A percentile compares a stretch with the other conserved stretches of the same genome.
phyloP scores from a whole-genome alignment of 805 yeast genomes.

The Ogataea allantospora region DNA sequence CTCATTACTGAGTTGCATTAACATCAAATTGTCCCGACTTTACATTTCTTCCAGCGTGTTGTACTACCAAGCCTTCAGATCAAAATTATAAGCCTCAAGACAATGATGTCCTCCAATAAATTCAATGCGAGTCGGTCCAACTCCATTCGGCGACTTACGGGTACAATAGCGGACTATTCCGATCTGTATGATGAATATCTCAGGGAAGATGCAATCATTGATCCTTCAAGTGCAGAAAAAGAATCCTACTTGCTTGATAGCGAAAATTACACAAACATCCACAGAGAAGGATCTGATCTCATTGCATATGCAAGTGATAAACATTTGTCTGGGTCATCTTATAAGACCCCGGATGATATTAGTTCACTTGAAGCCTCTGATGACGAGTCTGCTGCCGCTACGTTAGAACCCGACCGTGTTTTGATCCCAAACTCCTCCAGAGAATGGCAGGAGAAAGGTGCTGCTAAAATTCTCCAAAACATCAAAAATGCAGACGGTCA shows the following conservation, averaged over 20 bases:
- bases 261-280: background rate
- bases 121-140: conserved; percentile 14
- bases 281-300: conserved; percentile 2
- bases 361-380: conserved; percentile 1
- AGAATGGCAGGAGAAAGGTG: conserved; percentile 58
- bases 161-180: conserved; percentile 19
- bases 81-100: background rate
- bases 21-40: too few species aligned
- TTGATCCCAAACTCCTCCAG: conserved; percentile 28
- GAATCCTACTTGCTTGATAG: background rate
- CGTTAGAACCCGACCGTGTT: conserved; percentile 2
- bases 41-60: too few species aligned
- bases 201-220: conserved; percentile 7
- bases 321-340: background rate
- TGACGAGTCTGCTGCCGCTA: conserved; percentile 1
- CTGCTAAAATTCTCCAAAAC: conserved; percentile 52
- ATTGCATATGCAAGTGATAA: conserved; percentile 1
- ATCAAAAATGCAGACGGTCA: conserved; percentile 47
- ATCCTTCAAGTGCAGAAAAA: background rate
- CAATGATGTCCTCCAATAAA: conserved; percentile 3
- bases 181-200: conserved; percentile 32
- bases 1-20: conserved; percentile 1
- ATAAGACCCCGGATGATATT: background rate
- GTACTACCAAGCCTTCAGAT: background rate
- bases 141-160: conserved; percentile 2